Conservation (phyloP, 2,329 filamentous ascomycete genomes). For the Sphaerulina populicola region DNA sequence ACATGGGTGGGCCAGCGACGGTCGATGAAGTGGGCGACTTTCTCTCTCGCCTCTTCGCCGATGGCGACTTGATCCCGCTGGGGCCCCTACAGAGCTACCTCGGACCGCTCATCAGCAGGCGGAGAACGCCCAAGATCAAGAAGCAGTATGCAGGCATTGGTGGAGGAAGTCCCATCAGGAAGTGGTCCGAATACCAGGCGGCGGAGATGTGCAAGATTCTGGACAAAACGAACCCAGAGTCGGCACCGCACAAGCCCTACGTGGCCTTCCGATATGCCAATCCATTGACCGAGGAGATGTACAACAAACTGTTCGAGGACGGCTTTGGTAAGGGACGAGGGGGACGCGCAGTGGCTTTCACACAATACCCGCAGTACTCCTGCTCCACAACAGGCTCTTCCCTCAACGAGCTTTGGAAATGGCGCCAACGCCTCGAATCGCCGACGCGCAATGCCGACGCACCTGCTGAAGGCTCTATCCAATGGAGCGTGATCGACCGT, state of each 20-base stretch:
- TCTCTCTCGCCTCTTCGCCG: conserved; percentile 83
- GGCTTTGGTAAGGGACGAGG: conserved; percentile 84
- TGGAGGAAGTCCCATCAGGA: conserved; percentile 93
- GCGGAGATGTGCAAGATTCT: conserved; percentile 95
- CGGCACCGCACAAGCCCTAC: conserved; percentile 93
- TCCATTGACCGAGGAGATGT: conserved; percentile 91
- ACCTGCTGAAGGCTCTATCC: conserved; percentile 58
- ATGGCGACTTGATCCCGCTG: conserved; percentile 90
- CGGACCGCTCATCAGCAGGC: conserved; percentile 73
- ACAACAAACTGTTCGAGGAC: conserved; percentile 70
- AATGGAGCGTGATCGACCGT: conserved; percentile 95
- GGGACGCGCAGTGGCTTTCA: conserved; percentile 92
- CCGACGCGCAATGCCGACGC: conserved; percentile 39
- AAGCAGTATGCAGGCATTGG: conserved; percentile 94
- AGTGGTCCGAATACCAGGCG: conserved; percentile 94
- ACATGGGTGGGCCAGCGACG: conserved; percentile 94
- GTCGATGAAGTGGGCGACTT: conserved; percentile 83
- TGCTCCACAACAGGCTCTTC: conserved; percentile 96
- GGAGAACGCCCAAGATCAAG: conserved; percentile 90
- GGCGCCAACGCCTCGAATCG: conserved; percentile 71
- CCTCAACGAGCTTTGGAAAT: conserved; percentile 96
- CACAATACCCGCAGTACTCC: conserved; percentile 96
- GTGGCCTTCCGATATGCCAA: conserved; percentile 94
- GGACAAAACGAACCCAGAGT: conserved; percentile 82
- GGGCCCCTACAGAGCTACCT: conserved; percentile 85